A percentile compares a stretch with the other conserved stretches of the same genome.
phyloP scores from a whole-genome alignment of 1,139 yeast genomes.

The Taiozyma sp. region DNA sequence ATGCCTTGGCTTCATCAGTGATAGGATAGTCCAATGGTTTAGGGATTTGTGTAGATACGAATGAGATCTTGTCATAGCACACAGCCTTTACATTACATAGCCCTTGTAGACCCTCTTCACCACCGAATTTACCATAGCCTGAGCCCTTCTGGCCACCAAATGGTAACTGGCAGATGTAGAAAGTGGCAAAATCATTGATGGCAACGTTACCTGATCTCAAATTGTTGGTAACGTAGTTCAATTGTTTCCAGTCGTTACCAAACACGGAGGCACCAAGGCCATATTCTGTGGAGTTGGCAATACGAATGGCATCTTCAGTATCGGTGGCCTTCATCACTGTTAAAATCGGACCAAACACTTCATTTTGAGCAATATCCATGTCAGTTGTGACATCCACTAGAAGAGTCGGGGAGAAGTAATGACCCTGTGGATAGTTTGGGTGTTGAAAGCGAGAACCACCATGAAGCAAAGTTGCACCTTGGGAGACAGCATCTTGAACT shows the following conservation, averaged over 20 bases:
- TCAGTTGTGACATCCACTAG: slow-evolving; percentile 71
- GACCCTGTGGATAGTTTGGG: slow-evolving; percentile 94
- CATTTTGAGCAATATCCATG: slow-evolving; percentile 81
- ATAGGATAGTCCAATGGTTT: slow-evolving; percentile 89
- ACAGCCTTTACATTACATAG: slow-evolving; percentile 81
- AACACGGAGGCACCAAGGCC: slow-evolving; percentile 92
- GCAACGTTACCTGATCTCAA: slow-evolving; percentile 88
- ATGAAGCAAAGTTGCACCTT: slow-evolving; percentile 72
- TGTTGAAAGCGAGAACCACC: slow-evolving; percentile 82
- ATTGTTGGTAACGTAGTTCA: slow-evolving; percentile 56
- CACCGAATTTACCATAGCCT: slow-evolving; percentile 96
- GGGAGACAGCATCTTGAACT: slow-evolving; percentile 63
- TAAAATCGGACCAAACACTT: slow-evolving; percentile 89
- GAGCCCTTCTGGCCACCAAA: slow-evolving; percentile 92
- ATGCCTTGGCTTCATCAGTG: slow-evolving; percentile 70
- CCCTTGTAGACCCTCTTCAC: slow-evolving; percentile 91
- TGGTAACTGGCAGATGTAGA: slow-evolving; percentile 90
- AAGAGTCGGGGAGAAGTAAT: slow-evolving; percentile 85
- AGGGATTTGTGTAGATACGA: slow-evolving; percentile 80
- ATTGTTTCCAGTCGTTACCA: slow-evolving; percentile 52
- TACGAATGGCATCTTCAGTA: slow-evolving; percentile 62
- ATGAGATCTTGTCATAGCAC: slow-evolving; percentile 75
- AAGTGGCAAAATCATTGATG: slow-evolving; percentile 94
- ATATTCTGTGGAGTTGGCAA: slow-evolving; percentile 83
- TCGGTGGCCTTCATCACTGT: slow-evolving; percentile 67